A percentile compares a stretch with the other conserved stretches of the same genome.
These are phyloP conservation scores for Mycena venus DNA, from an alignment of 768 basidiomycete species.

Conservation along the genomic window DNA sequence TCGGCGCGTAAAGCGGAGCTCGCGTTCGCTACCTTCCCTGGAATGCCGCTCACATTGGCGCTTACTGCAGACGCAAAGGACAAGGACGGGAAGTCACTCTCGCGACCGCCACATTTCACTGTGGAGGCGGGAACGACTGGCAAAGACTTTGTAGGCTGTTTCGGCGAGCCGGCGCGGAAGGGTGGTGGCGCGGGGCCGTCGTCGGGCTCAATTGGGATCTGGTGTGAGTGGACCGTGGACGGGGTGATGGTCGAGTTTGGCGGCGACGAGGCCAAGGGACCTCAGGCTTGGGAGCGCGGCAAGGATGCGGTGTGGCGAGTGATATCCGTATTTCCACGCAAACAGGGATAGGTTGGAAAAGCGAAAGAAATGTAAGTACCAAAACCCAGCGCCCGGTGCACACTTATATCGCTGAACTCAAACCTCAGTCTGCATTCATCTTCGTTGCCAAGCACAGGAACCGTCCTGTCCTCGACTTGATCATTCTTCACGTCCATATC, in stretches of 20 bases:
- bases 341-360: not conserved
- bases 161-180: slow-evolving; percentile 93
- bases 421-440: too few relatives aligned
- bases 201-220: slow-evolving; percentile 88
- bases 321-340: slow-evolving; percentile 41
- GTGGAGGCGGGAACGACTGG: slow-evolving; percentile 71
- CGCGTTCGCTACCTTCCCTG: slow-evolving; percentile 70
- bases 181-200: slow-evolving; percentile 91
- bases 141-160: slow-evolving; percentile 76
- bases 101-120: slow-evolving; percentile 56
- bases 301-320: slow-evolving; percentile 87
- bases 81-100: slow-evolving; percentile 50
- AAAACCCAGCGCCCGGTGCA: too few relatives aligned
- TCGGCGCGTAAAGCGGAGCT: slow-evolving; percentile 61
- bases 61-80: slow-evolving; percentile 50
- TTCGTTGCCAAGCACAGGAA: too few relatives aligned
- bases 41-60: slow-evolving; percentile 64
- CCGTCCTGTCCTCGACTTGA: too few relatives aligned
- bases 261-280: slow-evolving; percentile 80
- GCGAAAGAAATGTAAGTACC: too few relatives aligned
- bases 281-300: slow-evolving; percentile 90
- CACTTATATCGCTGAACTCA: too few relatives aligned
- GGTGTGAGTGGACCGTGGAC: slow-evolving; percentile 91
- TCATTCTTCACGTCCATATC: too few relatives aligned
- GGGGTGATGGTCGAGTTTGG: slow-evolving; percentile 92